phyloP scores from a whole-genome alignment of 176 grass and related monocot species.

The Triticum timopheevii region DNA sequence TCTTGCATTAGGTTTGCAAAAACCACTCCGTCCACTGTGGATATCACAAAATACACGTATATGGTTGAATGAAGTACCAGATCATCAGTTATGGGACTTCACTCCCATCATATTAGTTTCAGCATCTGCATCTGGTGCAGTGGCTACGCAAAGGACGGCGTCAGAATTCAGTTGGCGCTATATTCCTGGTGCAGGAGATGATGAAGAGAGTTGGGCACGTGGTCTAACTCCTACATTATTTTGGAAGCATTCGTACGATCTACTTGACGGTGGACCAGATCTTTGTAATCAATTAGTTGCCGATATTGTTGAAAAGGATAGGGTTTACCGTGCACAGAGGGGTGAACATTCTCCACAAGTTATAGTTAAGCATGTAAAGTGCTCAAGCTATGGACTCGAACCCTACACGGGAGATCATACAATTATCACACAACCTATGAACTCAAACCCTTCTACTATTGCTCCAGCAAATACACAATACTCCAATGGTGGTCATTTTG shows the following conservation, averaged over 20 bases:
- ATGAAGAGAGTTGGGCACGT: slow-evolving; percentile 97
- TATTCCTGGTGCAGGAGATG: slow-evolving; percentile 94
- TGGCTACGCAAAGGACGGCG: slow-evolving; percentile 47
- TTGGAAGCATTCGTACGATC: slow-evolving; percentile 83
- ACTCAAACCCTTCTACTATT: slow-evolving; percentile 17
- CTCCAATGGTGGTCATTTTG: slow-evolving; percentile 24
- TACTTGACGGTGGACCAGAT: slow-evolving; percentile 78
- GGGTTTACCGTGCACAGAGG: slow-evolving; percentile 77
- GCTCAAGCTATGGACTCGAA: background rate
- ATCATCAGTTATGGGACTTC: slow-evolving; percentile 76
- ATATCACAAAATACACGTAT: slow-evolving; percentile 88
- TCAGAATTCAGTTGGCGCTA: slow-evolving; percentile 87
- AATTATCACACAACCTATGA: background rate
- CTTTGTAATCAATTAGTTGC: slow-evolving; percentile 69
- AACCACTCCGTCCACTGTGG: slow-evolving; percentile 81
- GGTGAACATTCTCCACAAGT: slow-evolving; percentile 81
- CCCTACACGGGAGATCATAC: slow-evolving; percentile 24
- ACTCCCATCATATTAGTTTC: slow-evolving; percentile 87
- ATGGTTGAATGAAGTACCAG: slow-evolving; percentile 96
- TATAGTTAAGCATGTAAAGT: slow-evolving; percentile 44
- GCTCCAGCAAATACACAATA: slow-evolving; percentile 21
- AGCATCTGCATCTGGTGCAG: slow-evolving; percentile 53
- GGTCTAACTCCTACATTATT: slow-evolving; percentile 77
- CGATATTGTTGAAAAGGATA: slow-evolving; percentile 94
- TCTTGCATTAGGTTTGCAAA: slow-evolving; percentile 51